phyloP scores from a whole-genome alignment of 2,329 filamentous ascomycete genomes.

The Ceratocystis smalleyi region DNA sequence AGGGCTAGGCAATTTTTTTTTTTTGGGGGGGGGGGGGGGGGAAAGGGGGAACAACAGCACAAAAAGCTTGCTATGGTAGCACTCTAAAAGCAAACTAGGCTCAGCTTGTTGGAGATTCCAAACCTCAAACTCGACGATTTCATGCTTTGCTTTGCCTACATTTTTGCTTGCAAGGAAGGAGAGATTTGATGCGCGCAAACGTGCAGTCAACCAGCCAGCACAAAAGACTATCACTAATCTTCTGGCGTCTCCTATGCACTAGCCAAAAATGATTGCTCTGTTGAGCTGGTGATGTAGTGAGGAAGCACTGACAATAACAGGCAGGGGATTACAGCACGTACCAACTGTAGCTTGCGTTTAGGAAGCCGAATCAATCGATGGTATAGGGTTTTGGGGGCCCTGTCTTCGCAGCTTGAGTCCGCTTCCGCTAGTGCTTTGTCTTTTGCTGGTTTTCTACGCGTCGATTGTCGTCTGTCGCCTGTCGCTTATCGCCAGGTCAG shows the following conservation, averaged over 20 bases:
- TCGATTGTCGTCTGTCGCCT: no score
- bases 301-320: neutral
- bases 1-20: neutral
- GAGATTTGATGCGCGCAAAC: neutral
- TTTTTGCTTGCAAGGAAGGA: neutral
- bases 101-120: neutral
- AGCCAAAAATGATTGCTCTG: no score
- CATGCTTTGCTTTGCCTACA: neutral
- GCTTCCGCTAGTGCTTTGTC: no score
- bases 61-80: neutral
- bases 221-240: no score
- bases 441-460: no score
- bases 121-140: neutral
- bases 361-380: no score
- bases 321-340: neutral
- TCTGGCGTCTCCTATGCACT: no score
- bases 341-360: neutral
- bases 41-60: neutral
- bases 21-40: neutral
- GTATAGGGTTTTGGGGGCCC: no score
- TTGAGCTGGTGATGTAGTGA: neutral
- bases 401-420: no score
- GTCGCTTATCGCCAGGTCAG: neutral
- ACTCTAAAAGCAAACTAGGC: neutral
- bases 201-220: neutral